These are phyloP conservation scores for Polygonum maritimum DNA, from an alignment of 148 eudicot genomes.

Conservation along the genomic window DNA sequence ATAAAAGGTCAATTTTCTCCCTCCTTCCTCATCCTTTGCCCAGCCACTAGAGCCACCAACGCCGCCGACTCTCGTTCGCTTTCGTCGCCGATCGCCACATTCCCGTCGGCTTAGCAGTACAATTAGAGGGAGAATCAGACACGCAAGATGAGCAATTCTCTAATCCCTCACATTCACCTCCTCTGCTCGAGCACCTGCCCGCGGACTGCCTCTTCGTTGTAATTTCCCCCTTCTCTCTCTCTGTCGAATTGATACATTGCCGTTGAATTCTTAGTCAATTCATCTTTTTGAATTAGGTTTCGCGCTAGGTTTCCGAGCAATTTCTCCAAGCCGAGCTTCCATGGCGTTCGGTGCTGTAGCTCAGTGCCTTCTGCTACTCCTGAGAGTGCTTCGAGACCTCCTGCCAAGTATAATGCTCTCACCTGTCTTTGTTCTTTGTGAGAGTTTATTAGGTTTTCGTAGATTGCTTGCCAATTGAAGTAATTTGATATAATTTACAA, in stretches of 20 bases:
- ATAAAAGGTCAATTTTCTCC: not conserved
- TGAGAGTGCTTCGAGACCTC: not conserved
- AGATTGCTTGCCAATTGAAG: not conserved
- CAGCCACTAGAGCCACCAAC: not conserved
- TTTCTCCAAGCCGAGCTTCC: constrained; percentile 19
- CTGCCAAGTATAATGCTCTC: not conserved
- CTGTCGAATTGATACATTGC: not conserved
- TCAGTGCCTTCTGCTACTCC: constrained; percentile 30
- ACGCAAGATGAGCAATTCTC: constrained; percentile 44
- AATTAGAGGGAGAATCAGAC: not conserved
- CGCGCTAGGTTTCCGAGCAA: constrained; percentile 16
- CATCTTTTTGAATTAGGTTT: constrained; percentile 24
- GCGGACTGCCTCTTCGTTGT: constrained; percentile 35
- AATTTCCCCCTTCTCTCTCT: constrained; percentile 13
- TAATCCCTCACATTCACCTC: constrained; percentile 46
- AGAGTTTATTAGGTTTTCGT: not conserved
- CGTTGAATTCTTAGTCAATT: not conserved
- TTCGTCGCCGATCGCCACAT: not conserved
- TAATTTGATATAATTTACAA: not conserved
- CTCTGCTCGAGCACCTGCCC: constrained; percentile 38
- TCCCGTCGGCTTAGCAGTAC: not conserved
- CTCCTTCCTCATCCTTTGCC: not conserved
- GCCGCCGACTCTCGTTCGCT: not conserved
- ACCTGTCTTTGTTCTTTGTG: not conserved
- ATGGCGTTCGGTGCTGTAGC: constrained; percentile 40